These are phyloP conservation scores for Schizophyllum commune DNA, from an alignment of 1,284 basidiomycete genomes.

Conservation along the genomic window DNA sequence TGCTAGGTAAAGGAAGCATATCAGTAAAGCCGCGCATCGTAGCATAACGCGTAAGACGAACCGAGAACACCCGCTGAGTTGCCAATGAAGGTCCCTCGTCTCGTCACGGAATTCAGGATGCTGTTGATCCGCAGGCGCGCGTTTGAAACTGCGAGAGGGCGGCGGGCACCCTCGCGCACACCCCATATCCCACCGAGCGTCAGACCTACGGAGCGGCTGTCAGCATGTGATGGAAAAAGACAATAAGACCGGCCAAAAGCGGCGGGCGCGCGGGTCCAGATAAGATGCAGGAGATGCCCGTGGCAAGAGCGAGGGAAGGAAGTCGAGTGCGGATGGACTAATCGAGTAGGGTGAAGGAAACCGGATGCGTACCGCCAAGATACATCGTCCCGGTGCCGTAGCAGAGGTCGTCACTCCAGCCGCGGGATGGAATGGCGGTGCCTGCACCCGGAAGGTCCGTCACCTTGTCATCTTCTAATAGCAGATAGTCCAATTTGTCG, in stretches of 20 bases:
- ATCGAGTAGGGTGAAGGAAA: conserved; percentile 57
- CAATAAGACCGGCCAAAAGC: conserved; percentile 60
- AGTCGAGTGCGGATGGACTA: conserved; percentile 34
- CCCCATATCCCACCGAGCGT: conserved; percentile 94
- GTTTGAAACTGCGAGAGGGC: conserved; percentile 81
- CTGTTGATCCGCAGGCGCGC: conserved; percentile 91
- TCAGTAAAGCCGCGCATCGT: conserved; percentile 17
- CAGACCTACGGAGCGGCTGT: conserved; percentile 68
- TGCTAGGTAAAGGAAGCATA: conserved; percentile 44
- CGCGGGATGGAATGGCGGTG: conserved; percentile 86
- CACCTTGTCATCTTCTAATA: conserved; percentile 91
- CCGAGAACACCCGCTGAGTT: conserved; percentile 98
- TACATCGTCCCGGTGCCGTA: conserved; percentile 99
- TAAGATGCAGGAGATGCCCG: conserved; percentile 54
- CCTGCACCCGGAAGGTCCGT: conserved; percentile 78
- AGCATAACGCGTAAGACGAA: conserved; percentile 39
- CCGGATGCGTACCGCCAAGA: conserved; percentile 77
- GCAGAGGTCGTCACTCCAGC: conserved; percentile 99
- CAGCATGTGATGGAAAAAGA: conserved; percentile 67
- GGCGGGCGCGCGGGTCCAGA: conserved; percentile 43
- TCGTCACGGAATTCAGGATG: conserved; percentile 91
- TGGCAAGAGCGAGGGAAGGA: conserved; percentile 28
- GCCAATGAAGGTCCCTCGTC: conserved; percentile 95
- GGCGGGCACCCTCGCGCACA: conserved; percentile 85
- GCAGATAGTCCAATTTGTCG: conserved; percentile 86